Evolutionary conservation across 148 eudicot genomes (phyloP), one percentile per base, ranked within the genome.

Genomic region (Rhododendron williamsianum): DNA sequence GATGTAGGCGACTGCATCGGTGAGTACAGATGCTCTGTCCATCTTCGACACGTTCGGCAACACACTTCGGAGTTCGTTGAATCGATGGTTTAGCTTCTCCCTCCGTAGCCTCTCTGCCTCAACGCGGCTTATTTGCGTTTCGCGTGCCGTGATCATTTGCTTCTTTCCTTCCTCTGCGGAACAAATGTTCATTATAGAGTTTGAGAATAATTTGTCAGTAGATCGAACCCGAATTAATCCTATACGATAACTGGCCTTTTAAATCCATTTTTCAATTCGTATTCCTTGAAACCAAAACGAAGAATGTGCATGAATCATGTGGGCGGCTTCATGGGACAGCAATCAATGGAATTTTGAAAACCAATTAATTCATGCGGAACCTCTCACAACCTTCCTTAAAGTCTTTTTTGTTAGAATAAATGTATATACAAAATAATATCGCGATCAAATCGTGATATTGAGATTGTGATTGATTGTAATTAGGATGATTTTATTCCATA

Each of bases 1-100:
- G 76, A 93, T 92, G 84, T 93, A 90, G 0, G 90, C 45, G 0
- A 93, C 91, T 1, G 96, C 96, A 69, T 93, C 96, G 1, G 86
- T 86, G 1, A 93, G 89, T 9, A 93, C 60, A 16, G 96, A 93
- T 1, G 96, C 96, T 76, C 90, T 92, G 84, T 93, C 93, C 94
- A 92, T 92, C 76, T 58, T 86, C 49, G 49, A 46, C 49, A 46
- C 49, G 11, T 46, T 92, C 6, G 93, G 89, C 7, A 46, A 11
- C 49, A 46, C 49, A 9, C 91, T 84, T 1, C 94, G 84, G 0
- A 93, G 90, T 1, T 93, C 89, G 73, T 87, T 91, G 83, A 92
- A 93, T 5, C 89, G 86, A 18, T 84, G 90, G 84, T 93, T 93
- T 6, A 93, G 91, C 90, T 91, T 91, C 87, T 92, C 92, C 65